phyloP scores from a whole-genome alignment of 2,329 filamentous ascomycete species.

The Sarocladiaceae sp. region DNA sequence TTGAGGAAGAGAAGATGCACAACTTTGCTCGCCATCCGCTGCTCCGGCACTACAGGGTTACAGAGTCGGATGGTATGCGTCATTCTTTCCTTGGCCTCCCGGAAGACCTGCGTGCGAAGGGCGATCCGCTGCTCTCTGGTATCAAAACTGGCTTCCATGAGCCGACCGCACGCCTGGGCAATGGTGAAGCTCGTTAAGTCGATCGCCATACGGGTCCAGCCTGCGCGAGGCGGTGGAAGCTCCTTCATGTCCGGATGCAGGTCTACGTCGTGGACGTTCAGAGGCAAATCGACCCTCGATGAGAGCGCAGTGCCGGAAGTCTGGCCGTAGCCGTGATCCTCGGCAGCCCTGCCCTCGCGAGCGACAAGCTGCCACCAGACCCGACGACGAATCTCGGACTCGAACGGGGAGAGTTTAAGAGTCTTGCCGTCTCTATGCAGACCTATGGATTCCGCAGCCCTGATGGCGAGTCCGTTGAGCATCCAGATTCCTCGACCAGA shows the following conservation, averaged over 20 bases:
- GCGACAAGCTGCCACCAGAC: constrained; percentile 58
- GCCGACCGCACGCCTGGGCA: constrained; percentile 20
- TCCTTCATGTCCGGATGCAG: constrained; percentile 41
- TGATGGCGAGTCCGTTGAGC: constrained; percentile 32
- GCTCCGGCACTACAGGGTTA: constrained; percentile 45
- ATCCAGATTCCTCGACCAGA: constrained; percentile 35
- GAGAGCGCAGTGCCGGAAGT: constrained; percentile 8
- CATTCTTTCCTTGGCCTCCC: not conserved
- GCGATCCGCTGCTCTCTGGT: constrained; percentile 36
- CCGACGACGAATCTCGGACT: constrained; percentile 53
- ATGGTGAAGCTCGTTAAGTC: constrained; percentile 47
- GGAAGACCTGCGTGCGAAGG: constrained; percentile 24
- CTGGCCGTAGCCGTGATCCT: constrained; percentile 44
- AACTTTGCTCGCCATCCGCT: constrained; percentile 23
- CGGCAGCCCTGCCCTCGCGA: constrained; percentile 50
- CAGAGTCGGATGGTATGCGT: constrained; percentile 25
- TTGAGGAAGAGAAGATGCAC: constrained; percentile 25
- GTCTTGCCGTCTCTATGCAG: constrained; percentile 37
- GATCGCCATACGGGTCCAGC: constrained; percentile 54
- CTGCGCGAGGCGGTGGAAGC: constrained; percentile 37
- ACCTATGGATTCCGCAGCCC: constrained; percentile 35
- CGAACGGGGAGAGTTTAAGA: constrained; percentile 37
- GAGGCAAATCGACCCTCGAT: constrained; percentile 46
- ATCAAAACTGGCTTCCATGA: constrained; percentile 28
- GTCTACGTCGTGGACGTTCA: constrained; percentile 50